Conservation (phyloP, 257 asterid genomes). For the Paraleonurus japonicus region DNA sequence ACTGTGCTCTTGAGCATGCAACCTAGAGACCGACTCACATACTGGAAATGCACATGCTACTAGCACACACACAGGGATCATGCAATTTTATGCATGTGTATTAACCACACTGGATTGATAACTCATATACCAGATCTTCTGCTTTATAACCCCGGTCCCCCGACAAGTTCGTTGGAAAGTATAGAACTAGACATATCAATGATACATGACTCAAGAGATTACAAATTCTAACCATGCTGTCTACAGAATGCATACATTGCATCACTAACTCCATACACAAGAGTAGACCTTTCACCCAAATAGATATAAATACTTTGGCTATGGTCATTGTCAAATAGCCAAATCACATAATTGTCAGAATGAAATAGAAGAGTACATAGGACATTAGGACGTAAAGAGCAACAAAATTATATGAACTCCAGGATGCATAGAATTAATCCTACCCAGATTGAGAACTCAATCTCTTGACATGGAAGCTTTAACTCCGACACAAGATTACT, state of each 20-base stretch:
- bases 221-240: background rate
- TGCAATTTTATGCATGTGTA: background rate
- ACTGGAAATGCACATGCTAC: background rate
- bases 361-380: background rate
- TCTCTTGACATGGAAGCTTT: slow-evolving; percentile 5
- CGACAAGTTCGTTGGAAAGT: background rate
- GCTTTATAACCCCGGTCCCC: background rate
- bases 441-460: background rate
- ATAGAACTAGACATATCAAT: background rate
- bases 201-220: background rate
- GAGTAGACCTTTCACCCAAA: background rate
- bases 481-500: background rate
- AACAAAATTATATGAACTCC: background rate
- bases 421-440: background rate
- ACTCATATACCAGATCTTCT: background rate
- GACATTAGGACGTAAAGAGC: background rate
- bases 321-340: background rate
- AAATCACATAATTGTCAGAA: background rate
- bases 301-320: background rate
- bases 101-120: background rate
- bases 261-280: background rate
- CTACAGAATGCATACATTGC: background rate
- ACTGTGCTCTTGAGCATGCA: slow-evolving; percentile 1
- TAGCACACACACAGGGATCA: background rate
- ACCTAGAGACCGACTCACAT: background rate